Evolutionary conservation across 306 rosid genomes (phyloP), one percentile per base, ranked within the genome.

Genomic region (Heteromeles arbutifolia): DNA sequence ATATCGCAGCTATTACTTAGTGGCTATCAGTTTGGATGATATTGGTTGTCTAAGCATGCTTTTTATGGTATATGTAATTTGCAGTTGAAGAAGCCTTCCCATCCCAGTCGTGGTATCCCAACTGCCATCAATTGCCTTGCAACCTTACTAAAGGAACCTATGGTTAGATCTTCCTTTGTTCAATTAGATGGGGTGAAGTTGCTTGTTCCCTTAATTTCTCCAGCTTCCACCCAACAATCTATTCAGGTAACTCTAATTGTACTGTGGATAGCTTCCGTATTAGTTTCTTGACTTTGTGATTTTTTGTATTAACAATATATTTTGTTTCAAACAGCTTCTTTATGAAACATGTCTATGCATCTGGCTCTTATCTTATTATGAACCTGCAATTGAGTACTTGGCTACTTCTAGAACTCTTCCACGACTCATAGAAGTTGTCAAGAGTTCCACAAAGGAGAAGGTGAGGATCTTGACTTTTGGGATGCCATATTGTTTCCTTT

Each of bases 381-480:
- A 96, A 77, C 98, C 99, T 19, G 99, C 98, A 12, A 88, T 96
- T 76, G 99, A 92, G 74, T 92, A 78, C 83, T 69, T 96, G 90
- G 97, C 99, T 82, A 90, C 94, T 77, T 90, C 99, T 70, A 89
- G 97, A 82, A 67, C 98, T 78, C 93, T 96, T 82, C 96, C 97
- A 2, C 90, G 92, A 70, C 98, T 96, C 67, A 85, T 86, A 50
- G 98, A 92, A 7, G 94, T 96, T 63, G 90, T 88, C 75, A 96
- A 85, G 92, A 96, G 98, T 70, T 92, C 99, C 67, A 96, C 98
- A 74, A 96, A 96, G 83, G 99, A 96, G 86, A 96, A 96, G 99
- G 99, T 96, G 81, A 74, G 78, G 50, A 68, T 65, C 67, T 73
- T 58, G 72, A 80, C 43, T 75, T 75, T 72, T 75, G 70, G 68